Conservation (phyloP, 768 basidiomycete genomes). For the Amanita exitialis region DNA sequence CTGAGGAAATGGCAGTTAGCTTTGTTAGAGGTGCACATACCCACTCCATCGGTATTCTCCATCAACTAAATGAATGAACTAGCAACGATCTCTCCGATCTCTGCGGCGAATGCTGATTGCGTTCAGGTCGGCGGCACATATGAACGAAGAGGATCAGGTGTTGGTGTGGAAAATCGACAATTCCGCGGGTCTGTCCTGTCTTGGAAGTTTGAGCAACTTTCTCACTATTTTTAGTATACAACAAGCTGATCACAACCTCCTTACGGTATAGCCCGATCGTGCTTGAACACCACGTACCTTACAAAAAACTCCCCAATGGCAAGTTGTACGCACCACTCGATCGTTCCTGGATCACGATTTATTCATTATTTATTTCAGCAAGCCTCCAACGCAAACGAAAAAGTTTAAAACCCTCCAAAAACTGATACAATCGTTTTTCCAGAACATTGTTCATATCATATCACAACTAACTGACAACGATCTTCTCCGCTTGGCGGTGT, state of each 20-base stretch:
- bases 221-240: conserved; percentile 57
- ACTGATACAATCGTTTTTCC: conserved; percentile 81
- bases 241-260: conserved; percentile 81
- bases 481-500: conserved; percentile 57
- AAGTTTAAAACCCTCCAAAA: conserved; percentile 84
- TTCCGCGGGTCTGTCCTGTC: conserved; percentile 42
- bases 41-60: background rate
- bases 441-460: conserved; percentile 74
- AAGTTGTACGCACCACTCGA: conserved; percentile 56
- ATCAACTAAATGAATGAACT: background rate
- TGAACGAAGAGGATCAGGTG: conserved; percentile 77
- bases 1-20: conserved; percentile 83
- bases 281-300: conserved; percentile 80
- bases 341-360: conserved; percentile 1
- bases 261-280: conserved; percentile 88
- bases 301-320: conserved; percentile 72
- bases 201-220: background rate
- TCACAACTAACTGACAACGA: conserved; percentile 65
- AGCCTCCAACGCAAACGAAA: conserved; percentile 69
- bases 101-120: conserved; percentile 79
- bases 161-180: conserved; percentile 85
- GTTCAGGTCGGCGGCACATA: conserved; percentile 83
- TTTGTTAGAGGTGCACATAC: conserved; percentile 58
- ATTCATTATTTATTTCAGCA: conserved; percentile 36
- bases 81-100: conserved; percentile 83